Conservation (phyloP, 257 asterid species). For the Marsdenia floribunda region DNA sequence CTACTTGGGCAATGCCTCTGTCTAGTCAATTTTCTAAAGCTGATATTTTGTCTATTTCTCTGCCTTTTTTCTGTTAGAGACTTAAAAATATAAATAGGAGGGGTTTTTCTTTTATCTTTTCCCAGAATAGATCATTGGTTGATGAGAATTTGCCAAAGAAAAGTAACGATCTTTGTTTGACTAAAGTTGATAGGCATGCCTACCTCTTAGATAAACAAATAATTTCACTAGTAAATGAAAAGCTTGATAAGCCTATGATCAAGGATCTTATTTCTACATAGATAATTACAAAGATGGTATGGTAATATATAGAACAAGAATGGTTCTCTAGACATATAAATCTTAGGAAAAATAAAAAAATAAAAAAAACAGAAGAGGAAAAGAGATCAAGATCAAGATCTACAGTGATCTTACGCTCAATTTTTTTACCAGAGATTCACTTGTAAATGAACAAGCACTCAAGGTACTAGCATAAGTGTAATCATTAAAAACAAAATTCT, state of each 20-base stretch:
- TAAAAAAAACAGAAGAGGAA: constrained; percentile 7
- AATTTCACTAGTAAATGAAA: constrained; percentile 37
- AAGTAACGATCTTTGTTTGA: constrained; percentile 31
- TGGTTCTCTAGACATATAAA: constrained; percentile 7
- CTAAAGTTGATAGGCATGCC: constrained; percentile 36
- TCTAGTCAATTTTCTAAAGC: background rate
- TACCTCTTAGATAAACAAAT: constrained; percentile 30
- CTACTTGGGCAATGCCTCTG: background rate
- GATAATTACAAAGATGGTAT: constrained; percentile 17
- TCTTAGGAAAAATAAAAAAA: background rate
- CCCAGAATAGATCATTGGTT: too few species aligned
- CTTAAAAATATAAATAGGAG: background rate
- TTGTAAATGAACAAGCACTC: too few species aligned
- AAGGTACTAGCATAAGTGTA: too few species aligned
- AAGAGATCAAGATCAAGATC: constrained; percentile 18
- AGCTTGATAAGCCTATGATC: constrained; percentile 38
- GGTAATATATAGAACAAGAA: constrained; percentile 13
- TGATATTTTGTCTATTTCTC: background rate
- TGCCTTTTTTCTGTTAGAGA: background rate
- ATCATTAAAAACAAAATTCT: too few species aligned
- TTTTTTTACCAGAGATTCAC: constrained; percentile 24
- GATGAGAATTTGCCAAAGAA: background rate
- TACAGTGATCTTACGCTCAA: constrained; percentile 24
- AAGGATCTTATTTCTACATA: constrained; percentile 21
- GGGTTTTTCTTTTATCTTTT: background rate